Evolutionary conservation across 1,284 basidiomycete species (phyloP).

Genomic region (Cryptococcus sp.): DNA sequence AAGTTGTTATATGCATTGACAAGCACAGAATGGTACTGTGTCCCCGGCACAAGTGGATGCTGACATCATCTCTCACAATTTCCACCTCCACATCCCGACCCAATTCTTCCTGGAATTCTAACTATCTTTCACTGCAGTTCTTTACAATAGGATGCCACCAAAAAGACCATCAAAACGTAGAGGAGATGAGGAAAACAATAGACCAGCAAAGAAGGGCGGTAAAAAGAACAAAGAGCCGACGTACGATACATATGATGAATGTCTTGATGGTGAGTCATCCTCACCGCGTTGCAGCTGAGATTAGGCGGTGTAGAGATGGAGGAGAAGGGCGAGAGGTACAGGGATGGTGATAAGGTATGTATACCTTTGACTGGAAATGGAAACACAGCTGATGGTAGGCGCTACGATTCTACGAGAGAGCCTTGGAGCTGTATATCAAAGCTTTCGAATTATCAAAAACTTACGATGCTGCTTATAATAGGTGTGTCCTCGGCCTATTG

Average conservation of each 20-base stretch:
- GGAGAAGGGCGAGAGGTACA: conserved; percentile 49
- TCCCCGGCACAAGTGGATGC: too few relatives aligned
- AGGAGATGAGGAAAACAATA: conserved; percentile 25
- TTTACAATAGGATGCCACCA: conserved; percentile 12
- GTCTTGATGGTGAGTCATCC: conserved; percentile 37
- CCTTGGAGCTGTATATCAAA: conserved; percentile 42
- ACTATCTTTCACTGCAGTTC: too few relatives aligned
- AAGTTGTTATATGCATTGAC: too few relatives aligned
- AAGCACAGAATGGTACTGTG: too few relatives aligned
- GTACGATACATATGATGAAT: conserved; percentile 47
- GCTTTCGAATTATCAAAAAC: conserved; percentile 33
- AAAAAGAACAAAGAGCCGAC: conserved; percentile 32
- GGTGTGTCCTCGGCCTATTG: conserved; percentile 20
- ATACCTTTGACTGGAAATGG: not conserved
- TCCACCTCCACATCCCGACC: too few relatives aligned
- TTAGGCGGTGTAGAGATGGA: conserved; percentile 44
- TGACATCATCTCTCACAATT: too few relatives aligned
- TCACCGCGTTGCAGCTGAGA: not conserved
- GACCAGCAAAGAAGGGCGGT: conserved; percentile 22
- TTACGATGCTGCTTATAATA: conserved; percentile 47
- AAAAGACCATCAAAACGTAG: conserved; percentile 11
- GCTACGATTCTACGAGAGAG: conserved; percentile 43
- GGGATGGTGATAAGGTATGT: conserved; percentile 46
- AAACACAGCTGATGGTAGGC: conserved; percentile 20
- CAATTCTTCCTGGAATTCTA: too few relatives aligned